phyloP scores from a whole-genome alignment of 2,329 filamentous ascomycete genomes.

The Massarina eburnea region DNA sequence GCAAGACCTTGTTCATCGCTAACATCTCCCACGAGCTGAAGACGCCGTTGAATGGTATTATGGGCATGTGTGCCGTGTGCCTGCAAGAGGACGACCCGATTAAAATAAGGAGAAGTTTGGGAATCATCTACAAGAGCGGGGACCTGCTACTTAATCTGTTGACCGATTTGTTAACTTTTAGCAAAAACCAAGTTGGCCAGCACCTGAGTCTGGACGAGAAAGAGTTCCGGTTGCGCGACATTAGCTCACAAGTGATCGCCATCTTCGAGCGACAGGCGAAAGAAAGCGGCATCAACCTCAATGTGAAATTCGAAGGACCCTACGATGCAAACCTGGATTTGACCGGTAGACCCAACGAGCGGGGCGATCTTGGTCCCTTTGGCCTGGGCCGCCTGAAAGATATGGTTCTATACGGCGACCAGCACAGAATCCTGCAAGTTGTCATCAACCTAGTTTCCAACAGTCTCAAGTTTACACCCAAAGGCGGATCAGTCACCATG shows the following conservation, averaged over 20 bases:
- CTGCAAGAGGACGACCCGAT: conserved; percentile 85
- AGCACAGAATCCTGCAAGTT: conserved; percentile 88
- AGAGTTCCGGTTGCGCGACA: conserved; percentile 82
- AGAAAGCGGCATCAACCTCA: conserved; percentile 74
- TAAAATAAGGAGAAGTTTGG: conserved; percentile 78
- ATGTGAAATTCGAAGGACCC: conserved; percentile 68
- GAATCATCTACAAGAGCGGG: conserved; percentile 85
- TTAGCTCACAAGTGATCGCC: conserved; percentile 77
- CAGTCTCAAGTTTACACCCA: conserved; percentile 84
- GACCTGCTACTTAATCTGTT: conserved; percentile 83
- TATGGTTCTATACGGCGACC: conserved; percentile 90
- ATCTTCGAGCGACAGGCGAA: conserved; percentile 90
- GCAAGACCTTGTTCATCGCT: conserved; percentile 96
- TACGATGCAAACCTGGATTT: conserved; percentile 43
- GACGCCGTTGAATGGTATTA: conserved; percentile 91
- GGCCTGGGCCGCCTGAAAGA: conserved; percentile 74
- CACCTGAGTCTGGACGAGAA: conserved; percentile 79
- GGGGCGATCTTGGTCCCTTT: conserved; percentile 64
- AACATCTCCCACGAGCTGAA: conserved; percentile 89
- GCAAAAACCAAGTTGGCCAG: conserved; percentile 91
- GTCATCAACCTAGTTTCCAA: conserved; percentile 93
- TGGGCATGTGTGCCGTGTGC: conserved; percentile 90
- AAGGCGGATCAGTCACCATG: conserved; percentile 73
- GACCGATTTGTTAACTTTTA: conserved; percentile 88
- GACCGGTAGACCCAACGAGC: conserved; percentile 35